phyloP scores from a whole-genome alignment of 139 green algal genomes.

The Chlamydomonas schloesseri region DNA sequence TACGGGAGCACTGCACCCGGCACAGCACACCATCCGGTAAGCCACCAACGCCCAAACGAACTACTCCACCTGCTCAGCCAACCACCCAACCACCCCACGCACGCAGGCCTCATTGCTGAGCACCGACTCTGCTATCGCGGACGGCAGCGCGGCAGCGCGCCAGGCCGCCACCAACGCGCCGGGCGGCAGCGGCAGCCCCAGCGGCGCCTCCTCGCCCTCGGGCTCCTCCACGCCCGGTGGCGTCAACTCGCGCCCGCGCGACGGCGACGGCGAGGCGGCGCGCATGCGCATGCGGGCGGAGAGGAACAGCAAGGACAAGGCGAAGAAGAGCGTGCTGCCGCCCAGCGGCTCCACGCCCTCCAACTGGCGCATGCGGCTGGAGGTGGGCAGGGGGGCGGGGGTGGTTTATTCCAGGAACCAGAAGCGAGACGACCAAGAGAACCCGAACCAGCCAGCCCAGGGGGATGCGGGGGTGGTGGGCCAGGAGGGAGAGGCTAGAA shows the following conservation, averaged over 20 bases:
- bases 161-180: constrained; percentile 7
- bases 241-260: background rate
- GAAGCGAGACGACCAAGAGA: too few relatives aligned
- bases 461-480: too few relatives aligned
- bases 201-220: background rate
- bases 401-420: too few relatives aligned
- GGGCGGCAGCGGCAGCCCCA: background rate
- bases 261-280: background rate
- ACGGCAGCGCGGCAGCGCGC: constrained; percentile 37
- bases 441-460: too few relatives aligned
- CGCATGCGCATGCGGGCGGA: background rate
- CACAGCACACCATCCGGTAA: too few relatives aligned
- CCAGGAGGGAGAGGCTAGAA: too few relatives aligned
- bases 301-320: too few relatives aligned
- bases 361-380: constrained; percentile 41
- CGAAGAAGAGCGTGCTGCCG: constrained; percentile 23
- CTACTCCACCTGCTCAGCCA: background rate
- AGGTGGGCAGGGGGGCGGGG: background rate
- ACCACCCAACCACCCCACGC: background rate
- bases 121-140: constrained; percentile 33
- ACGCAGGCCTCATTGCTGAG: constrained; percentile 36
- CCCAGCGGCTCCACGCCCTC: constrained; percentile 1
- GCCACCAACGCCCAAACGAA: too few relatives aligned
- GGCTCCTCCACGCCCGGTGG: background rate
- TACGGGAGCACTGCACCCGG: too few relatives aligned